Evolutionary conservation across 139 green algal species (phyloP), one percentile per base, ranked within the genome.

Genomic region (Tetraselmis chui): DNA sequence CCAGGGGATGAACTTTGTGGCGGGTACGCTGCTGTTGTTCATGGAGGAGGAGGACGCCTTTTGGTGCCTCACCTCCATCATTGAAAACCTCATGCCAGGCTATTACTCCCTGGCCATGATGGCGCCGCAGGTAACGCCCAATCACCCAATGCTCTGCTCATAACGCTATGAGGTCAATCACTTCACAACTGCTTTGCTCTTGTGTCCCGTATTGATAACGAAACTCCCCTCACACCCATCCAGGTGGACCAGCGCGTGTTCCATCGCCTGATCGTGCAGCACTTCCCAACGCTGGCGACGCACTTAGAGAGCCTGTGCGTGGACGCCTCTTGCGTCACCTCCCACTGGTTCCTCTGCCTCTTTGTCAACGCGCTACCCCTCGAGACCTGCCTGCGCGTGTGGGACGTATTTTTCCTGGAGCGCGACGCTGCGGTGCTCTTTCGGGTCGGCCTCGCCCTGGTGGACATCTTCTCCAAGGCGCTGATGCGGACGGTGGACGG

Each of bases 1-100:
- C 85, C 94, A 97, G 90, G 90, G 94, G 32, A 92, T 98, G 85
- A 97, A 98, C 86, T 97, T 97, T 80, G 78, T 97, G 29, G 95
- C 88, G 0, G 94, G 90, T 1, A 82, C 86, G 59, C 45, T 67
- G 45, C 88, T 98, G 89, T 84, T 98, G 59, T 90, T 96, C 77
- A 92, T 98, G 87, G 79, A 89, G 0, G 94, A 98, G 86, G 94
- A 97, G 89, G 92, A 95, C 30, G 91, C 95, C 11, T 98, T 98
- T 83, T 98, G 93, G 92, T 94, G 89, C 78, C 85, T 98, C 75
- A 84, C 76, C 2, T 82, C 81, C 1, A 77, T 98, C 32, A 86
- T 96, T 27, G 92, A 95, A 75, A 89, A 96, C 29, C 83, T 97
- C 30, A 85, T 98, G 74, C 83, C 85, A 0, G 90, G 91, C 28